Percentiles rank a stretch among this genome's conserved stretches.
Conservation (phyloP, 345 rosid genomes). For the Salix udensis region DNA sequence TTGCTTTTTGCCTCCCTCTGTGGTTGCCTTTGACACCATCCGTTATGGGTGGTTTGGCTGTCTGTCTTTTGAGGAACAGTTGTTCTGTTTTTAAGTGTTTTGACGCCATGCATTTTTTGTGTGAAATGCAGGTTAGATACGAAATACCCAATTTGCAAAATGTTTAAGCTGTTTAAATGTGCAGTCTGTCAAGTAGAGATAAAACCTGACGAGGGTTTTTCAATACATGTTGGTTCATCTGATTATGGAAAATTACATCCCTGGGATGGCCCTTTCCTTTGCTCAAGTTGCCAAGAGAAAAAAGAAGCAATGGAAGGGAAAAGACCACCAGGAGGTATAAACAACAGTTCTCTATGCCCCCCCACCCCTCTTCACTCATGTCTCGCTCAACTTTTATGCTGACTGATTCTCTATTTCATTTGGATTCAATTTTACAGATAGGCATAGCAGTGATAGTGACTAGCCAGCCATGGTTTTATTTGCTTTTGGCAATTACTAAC, state of each 20-base stretch:
- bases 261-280: conserved; percentile 99
- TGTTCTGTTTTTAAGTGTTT: background rate
- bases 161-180: conserved; percentile 91
- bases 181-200: conserved; percentile 99
- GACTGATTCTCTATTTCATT: conserved; percentile 12
- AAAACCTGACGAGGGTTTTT: conserved; percentile 92
- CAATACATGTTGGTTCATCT: conserved; percentile 76
- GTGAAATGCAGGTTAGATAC: conserved; percentile 74
- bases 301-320: conserved; percentile 99
- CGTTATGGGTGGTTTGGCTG: background rate
- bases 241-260: conserved; percentile 67
- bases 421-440: conserved; percentile 46
- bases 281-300: conserved; percentile 92
- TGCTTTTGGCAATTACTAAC: conserved; percentile 27
- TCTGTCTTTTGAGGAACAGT: background rate
- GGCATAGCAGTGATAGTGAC: conserved; percentile 86
- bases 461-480: conserved; percentile 37
- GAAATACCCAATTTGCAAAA: conserved; percentile 92
- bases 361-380: background rate
- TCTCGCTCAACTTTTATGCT: background rate
- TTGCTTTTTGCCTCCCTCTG: background rate
- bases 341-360: background rate
- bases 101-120: conserved; percentile 12
- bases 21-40: background rate
- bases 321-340: conserved; percentile 69